Evolutionary conservation across 768 basidiomycete species (phyloP).

Genomic region (Pisolithus tinctorius): DNA sequence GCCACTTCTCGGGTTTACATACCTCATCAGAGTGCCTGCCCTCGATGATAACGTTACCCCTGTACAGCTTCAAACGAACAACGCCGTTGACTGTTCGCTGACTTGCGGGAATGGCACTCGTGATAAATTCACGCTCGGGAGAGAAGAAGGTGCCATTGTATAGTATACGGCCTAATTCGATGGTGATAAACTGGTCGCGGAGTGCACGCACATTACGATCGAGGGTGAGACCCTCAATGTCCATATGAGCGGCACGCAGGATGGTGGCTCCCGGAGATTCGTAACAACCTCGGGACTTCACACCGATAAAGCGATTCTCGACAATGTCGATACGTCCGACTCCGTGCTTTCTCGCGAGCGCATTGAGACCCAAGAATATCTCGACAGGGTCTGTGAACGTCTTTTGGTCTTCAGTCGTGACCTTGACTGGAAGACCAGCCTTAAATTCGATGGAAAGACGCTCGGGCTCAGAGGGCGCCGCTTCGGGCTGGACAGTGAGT

Average conservation of each 20-base stretch:
- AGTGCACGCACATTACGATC: slow-evolving; percentile 95
- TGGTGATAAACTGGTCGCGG: slow-evolving; percentile 91
- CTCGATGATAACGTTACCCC: slow-evolving; percentile 92
- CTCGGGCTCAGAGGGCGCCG: slow-evolving; percentile 76
- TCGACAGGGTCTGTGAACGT: slow-evolving; percentile 89
- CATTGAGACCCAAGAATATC: slow-evolving; percentile 87
- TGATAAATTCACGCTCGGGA: slow-evolving; percentile 96
- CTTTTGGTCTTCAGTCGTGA: slow-evolving; percentile 48
- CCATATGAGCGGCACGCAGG: slow-evolving; percentile 90
- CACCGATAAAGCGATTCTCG: slow-evolving; percentile 99
- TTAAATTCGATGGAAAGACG: slow-evolving; percentile 81
- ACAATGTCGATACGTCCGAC: slow-evolving; percentile 98
- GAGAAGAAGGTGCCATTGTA: slow-evolving; percentile 99
- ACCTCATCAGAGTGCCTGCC: slow-evolving; percentile 87
- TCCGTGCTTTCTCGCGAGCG: slow-evolving; percentile 90
- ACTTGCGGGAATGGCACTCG: slow-evolving; percentile 83
- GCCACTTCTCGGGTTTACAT: slow-evolving; percentile 12
- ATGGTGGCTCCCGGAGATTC: slow-evolving; percentile 97
- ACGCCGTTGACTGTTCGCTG: slow-evolving; percentile 95
- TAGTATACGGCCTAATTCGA: slow-evolving; percentile 82
- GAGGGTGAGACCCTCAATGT: slow-evolving; percentile 95
- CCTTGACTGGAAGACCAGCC: slow-evolving; percentile 80
- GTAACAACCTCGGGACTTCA: slow-evolving; percentile 99
- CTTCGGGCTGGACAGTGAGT: slow-evolving; percentile 76
- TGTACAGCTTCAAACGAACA: slow-evolving; percentile 87